phyloP scores from a whole-genome alignment of 495 filamentous ascomycete species.

The Poronia punctata region DNA sequence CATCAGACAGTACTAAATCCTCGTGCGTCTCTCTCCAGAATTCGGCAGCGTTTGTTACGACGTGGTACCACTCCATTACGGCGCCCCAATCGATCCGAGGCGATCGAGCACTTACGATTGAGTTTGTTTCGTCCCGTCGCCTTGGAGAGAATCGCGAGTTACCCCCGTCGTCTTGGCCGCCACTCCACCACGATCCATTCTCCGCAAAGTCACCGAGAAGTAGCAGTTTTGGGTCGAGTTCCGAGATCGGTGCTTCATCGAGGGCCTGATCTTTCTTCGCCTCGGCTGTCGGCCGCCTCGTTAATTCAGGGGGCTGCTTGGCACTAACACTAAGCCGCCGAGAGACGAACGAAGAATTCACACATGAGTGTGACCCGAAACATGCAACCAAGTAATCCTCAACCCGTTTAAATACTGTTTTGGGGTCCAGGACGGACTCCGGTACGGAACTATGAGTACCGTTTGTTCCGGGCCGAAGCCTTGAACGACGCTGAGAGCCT shows the following conservation, averaged over 20 bases:
- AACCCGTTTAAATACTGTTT: conserved; percentile 57
- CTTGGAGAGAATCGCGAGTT: conserved; percentile 27
- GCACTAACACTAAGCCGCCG: conserved; percentile 30
- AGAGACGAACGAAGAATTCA: conserved; percentile 66
- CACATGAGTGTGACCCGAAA: conserved; percentile 60
- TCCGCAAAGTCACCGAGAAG: conserved; percentile 75
- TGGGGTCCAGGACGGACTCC: conserved; percentile 22
- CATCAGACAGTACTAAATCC: conserved; percentile 31
- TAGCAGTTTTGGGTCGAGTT: conserved; percentile 69
- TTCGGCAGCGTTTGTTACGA: conserved; percentile 52
- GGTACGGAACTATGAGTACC: conserved; percentile 9
- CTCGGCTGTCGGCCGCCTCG: conserved; percentile 15
- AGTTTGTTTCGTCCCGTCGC: conserved; percentile 27
- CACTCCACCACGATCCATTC: conserved; percentile 82
- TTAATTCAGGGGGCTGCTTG: conserved; percentile 16
- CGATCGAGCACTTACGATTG: conserved; percentile 51
- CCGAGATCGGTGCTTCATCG: conserved; percentile 30
- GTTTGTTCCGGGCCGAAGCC: conserved; percentile 1
- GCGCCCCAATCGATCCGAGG: conserved; percentile 73
- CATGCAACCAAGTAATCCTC: conserved; percentile 68
- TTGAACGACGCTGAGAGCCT: conserved; percentile 14
- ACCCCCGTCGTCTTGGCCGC: conserved; percentile 40
- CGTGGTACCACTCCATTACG: conserved; percentile 66
- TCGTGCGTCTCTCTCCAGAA: conserved; percentile 51
- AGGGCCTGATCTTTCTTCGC: conserved; percentile 21